Evolutionary conservation across 371 early-diverging fungal genomes (phyloP).

Genomic region (Paraphysoderma sedebokerense): DNA sequence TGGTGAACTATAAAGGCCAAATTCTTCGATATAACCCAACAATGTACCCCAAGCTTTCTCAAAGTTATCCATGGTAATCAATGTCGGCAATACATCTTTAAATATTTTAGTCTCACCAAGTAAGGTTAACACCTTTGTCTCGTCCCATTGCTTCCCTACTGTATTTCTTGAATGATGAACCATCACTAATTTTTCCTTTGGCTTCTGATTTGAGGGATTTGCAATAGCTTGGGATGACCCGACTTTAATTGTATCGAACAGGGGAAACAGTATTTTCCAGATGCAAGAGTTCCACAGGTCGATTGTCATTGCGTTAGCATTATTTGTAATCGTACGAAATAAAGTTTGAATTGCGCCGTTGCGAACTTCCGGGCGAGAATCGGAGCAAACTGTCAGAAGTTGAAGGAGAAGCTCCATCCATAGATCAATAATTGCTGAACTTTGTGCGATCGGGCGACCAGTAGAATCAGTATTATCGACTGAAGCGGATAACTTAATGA

Average conservation of each 20-base stretch:
- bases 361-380: slow-evolving; percentile 79
- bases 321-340: slow-evolving; percentile 78
- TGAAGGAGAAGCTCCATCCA: slow-evolving; percentile 76
- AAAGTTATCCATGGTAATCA: no score
- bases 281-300: slow-evolving; percentile 69
- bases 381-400: slow-evolving; percentile 66
- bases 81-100: no score
- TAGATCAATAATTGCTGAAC: no score
- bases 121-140: slow-evolving; percentile 77
- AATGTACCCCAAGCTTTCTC: no score
- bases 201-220: slow-evolving; percentile 8
- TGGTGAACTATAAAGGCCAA: no score
- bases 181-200: slow-evolving; percentile 20
- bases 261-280: slow-evolving; percentile 75
- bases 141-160: slow-evolving; percentile 86
- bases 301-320: slow-evolving; percentile 44
- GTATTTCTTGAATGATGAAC: slow-evolving; percentile 52
- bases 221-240: slow-evolving; percentile 14
- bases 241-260: slow-evolving; percentile 18
- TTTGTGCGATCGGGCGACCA: slow-evolving; percentile 32
- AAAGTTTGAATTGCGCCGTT: slow-evolving; percentile 88
- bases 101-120: no score
- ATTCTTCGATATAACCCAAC: no score
- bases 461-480: neutral
- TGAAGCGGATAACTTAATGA: neutral